Evolutionary conservation across 305 asterid species (phyloP), one percentile per base, ranked within the genome.

Genomic region (Fraxinus greggii): DNA sequence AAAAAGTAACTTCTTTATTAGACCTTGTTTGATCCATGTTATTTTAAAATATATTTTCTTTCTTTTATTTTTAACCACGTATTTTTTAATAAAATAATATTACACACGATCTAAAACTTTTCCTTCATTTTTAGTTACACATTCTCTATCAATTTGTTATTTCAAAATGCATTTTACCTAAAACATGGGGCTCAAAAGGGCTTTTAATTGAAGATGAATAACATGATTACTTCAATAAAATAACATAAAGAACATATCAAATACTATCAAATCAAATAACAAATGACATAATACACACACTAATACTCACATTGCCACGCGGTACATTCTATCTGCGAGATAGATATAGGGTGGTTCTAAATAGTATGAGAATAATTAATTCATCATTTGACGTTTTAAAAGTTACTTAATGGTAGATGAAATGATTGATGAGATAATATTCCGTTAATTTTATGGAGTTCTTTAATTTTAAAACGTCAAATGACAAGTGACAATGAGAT

Each of bases 311-410:
- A 8, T 67, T 67, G 84, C 84, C 87, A 84, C 26, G 4, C 78
- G 80, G 82, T 85, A 61, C 73, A 83, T 82, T 80, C 85, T 75
- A 84, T 84, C 86, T 69, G 70, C 69, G 73, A 81, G 85, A 87
- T 78, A 75, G 78, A 85, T 81, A 33, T 76, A 69, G 48, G 79
- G 87, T 77, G 83, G 85, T 77, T 78, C 83, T 36, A 67, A 77
- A 70, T 74, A 84, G 80, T 79, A 73, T 65, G 85, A 82, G 79
- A 82, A 80, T 81, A 77, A 85, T 78, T 79, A 79, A 82, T 48
- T 48, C 19, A 0, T 15, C 21, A 15, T 4, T 48, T 15, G 7
- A 13, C 2, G 7, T 42, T 42, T 42, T 10, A 42, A 9, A 10
- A 42, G 35, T 36, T 7, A 42, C 3, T 42, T 3, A 42, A 42